Evolutionary conservation across 495 filamentous ascomycete genomes (phyloP).

Genomic region (Penicillium simplicissimum): DNA sequence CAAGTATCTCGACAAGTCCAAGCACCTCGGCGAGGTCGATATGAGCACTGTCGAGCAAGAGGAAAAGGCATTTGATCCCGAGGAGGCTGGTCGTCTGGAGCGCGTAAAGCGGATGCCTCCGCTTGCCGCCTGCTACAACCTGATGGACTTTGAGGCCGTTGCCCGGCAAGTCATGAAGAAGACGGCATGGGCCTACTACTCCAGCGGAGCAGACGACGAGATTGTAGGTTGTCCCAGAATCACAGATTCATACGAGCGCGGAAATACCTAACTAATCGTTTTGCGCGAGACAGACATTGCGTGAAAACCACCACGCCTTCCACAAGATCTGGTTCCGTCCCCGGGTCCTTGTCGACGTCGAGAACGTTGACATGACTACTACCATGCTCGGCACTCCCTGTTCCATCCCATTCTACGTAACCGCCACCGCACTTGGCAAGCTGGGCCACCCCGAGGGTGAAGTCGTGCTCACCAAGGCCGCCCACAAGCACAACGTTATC

Average conservation of each 20-base stretch:
- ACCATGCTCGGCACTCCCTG: constrained; percentile 88
- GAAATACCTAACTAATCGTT: neutral
- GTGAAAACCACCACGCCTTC: constrained; percentile 94
- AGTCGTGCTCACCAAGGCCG: constrained; percentile 81
- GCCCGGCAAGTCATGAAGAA: constrained; percentile 89
- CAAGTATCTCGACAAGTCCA: constrained; percentile 77
- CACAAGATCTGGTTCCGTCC: constrained; percentile 98
- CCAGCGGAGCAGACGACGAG: constrained; percentile 93
- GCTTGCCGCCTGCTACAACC: constrained; percentile 88
- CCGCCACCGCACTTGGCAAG: constrained; percentile 89
- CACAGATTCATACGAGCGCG: neutral
- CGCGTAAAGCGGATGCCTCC: constrained; percentile 77
- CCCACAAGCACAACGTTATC: constrained; percentile 80
- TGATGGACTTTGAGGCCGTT: constrained; percentile 93
- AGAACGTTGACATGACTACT: constrained; percentile 78
- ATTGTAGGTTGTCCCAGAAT: constrained; percentile 60
- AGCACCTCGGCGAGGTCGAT: constrained; percentile 89
- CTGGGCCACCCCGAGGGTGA: constrained; percentile 88
- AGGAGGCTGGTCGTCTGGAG: constrained; percentile 73
- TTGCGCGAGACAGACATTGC: constrained; percentile 69
- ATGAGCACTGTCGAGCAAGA: constrained; percentile 80
- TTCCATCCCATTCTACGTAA: constrained; percentile 86
- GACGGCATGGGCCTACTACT: constrained; percentile 95
- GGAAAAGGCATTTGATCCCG: constrained; percentile 68
- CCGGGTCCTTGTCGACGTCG: constrained; percentile 79